Evolutionary conservation across 2,329 filamentous ascomycete genomes (phyloP).

Genomic region (Alternaria angustiovoidea): DNA sequence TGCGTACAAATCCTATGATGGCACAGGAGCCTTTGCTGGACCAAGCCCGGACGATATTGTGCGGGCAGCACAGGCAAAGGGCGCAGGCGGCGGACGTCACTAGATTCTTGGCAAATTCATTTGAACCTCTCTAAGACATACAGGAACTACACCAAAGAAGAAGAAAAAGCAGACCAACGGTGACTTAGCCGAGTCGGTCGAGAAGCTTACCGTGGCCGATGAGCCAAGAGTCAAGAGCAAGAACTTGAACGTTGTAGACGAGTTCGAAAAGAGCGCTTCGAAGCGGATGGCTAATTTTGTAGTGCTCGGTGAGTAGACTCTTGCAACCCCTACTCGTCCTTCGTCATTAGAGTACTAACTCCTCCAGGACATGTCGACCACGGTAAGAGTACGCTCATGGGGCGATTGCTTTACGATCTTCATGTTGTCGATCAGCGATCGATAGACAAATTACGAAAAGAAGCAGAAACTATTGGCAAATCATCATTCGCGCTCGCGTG

Average conservation of each 20-base stretch:
- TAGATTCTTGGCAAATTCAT: constrained; percentile 27
- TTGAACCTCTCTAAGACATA: constrained; percentile 32
- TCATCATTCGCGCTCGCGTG: constrained; percentile 95
- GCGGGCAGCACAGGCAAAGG: constrained; percentile 74
- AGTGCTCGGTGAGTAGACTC: constrained; percentile 74
- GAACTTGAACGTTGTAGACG: constrained; percentile 82
- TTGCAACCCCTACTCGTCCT: background rate
- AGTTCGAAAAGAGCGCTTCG: constrained; percentile 75
- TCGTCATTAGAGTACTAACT: background rate
- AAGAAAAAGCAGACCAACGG: constrained; percentile 27
- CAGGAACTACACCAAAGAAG: constrained; percentile 41
- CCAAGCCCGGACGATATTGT: constrained; percentile 94
- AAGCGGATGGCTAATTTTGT: constrained; percentile 91
- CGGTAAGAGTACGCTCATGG: constrained; percentile 98
- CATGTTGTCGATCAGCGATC: constrained; percentile 88
- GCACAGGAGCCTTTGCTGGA: constrained; percentile 73
- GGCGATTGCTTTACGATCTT: constrained; percentile 86
- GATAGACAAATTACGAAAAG: constrained; percentile 84
- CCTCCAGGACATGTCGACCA: constrained; percentile 85
- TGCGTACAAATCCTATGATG: constrained; percentile 49
- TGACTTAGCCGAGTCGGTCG: constrained; percentile 57
- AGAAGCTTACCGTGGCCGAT: constrained; percentile 56
- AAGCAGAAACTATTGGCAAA: constrained; percentile 92
- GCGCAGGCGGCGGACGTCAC: constrained; percentile 50
- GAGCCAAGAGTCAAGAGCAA: constrained; percentile 70